phyloP scores from a whole-genome alignment of 225 moss, liverwort and hornwort species.

The Physcomitrellopsis africana region DNA sequence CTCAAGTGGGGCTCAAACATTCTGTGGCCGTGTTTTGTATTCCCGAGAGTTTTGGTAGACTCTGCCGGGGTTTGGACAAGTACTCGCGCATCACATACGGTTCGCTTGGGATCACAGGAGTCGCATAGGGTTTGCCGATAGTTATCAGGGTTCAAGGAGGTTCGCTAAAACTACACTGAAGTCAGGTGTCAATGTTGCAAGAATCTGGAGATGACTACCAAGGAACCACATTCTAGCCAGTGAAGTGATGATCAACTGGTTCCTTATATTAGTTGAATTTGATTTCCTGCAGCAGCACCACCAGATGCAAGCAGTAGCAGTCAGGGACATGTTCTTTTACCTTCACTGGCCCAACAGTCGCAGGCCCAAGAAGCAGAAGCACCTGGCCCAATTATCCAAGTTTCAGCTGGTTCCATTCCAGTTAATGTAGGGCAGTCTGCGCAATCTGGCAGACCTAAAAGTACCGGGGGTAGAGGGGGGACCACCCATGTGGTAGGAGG shows the following conservation, averaged over 20 bases:
- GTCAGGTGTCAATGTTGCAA: not conserved
- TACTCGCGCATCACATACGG: no score
- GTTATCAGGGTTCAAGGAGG: no score
- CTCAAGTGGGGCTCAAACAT: not conserved
- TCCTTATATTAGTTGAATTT: slow-evolving; percentile 21
- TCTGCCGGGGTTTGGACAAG: no score
- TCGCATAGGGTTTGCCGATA: no score
- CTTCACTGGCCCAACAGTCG: slow-evolving; percentile 48
- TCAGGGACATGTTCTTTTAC: slow-evolving; percentile 42
- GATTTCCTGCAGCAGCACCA: slow-evolving; percentile 46
- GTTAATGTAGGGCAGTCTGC: slow-evolving; percentile 53
- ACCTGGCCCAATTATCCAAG: slow-evolving; percentile 38
- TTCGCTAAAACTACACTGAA: no score
- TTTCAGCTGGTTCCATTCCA: slow-evolving; percentile 45
- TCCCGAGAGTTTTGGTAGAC: no score
- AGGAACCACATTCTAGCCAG: not conserved
- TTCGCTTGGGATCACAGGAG: no score
- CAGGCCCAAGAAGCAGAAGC: slow-evolving; percentile 57
- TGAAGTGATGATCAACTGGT: slow-evolving; percentile 23
- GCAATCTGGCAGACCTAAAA: slow-evolving; percentile 62
- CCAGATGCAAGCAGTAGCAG: slow-evolving; percentile 56
- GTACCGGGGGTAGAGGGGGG: slow-evolving; percentile 62
- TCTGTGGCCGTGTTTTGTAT: slow-evolving; percentile 21
- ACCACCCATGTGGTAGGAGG: slow-evolving; percentile 60
- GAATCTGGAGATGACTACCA: not conserved